Evolutionary conservation across 179 eudicot species (phyloP), one percentile per base, ranked within the genome.

Genomic region (Spinacia oleracea): DNA sequence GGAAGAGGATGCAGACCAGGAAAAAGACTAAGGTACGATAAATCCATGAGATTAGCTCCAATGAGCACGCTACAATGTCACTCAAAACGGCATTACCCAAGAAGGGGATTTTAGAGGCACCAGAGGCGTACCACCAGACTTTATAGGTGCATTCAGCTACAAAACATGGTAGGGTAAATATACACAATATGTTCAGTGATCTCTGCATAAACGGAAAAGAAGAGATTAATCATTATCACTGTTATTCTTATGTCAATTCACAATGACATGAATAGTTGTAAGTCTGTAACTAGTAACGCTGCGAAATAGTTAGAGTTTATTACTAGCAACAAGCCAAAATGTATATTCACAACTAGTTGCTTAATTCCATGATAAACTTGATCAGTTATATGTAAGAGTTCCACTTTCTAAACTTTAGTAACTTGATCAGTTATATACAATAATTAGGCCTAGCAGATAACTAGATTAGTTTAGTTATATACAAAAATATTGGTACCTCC

Each of bases 101-200:
- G 86, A 90, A 93, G 51, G 97, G 96, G 25, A 96, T 89, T 12
- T 82, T 86, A 16, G 90, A 84, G 62, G 82, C 91, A 11, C 98
- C 97, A 0, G 99, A 90, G 65, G 86, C 79, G 40, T 93, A 96
- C 99, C 99, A 96, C 98, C 99, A 96, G 77, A 93, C 87, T 85
- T 93, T 96, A 86, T 93, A 92, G 38, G 91, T 90, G 67, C 88
- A 79, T 84, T 93, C 97, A 0, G 88, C 90, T 23, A 86, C 74
- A 74, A 93, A 95, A 78, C 97, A 91, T 21, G 98, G 98, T 46
- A 91, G 67, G 6, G 91, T 90, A 82, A 95, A 93, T 63, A 83
- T 56, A 75, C 88, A 90, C 69, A 90, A 81, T 69, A 95, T 84
- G 86, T 85, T 87, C 79, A 95, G 66, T 50, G 98, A 95, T 77